Percentiles rank a stretch among this genome's conserved stretches.
These are phyloP conservation scores for Phellopilus nigrolimitatus DNA, from an alignment of 1,284 basidiomycete species.

Conservation along the genomic window DNA sequence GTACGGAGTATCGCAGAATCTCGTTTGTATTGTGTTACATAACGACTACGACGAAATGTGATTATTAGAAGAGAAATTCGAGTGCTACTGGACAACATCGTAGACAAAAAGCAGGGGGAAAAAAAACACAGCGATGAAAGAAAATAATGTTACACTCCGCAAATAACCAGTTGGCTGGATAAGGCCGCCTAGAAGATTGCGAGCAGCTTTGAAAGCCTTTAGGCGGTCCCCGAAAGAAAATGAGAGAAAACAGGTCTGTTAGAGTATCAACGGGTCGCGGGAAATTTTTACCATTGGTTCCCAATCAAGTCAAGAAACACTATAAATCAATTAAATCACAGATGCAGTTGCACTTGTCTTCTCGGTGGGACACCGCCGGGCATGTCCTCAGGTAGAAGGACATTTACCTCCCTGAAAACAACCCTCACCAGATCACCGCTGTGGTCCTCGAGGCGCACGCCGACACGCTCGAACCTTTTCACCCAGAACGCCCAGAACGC, in stretches of 20 bases:
- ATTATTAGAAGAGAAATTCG: too few relatives aligned
- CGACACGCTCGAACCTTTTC: slow-evolving; percentile 13
- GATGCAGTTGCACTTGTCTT: background rate
- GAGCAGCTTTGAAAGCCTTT: too few relatives aligned
- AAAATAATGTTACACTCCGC: background rate
- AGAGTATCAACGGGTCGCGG: too few relatives aligned
- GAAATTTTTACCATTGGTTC: too few relatives aligned
- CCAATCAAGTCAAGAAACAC: background rate
- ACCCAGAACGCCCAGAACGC: slow-evolving; percentile 17
- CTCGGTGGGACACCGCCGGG: background rate
- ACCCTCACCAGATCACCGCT: slow-evolving; percentile 10
- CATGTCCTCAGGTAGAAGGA: slow-evolving; percentile 16
- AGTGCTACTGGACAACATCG: background rate
- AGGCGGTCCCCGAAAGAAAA: too few relatives aligned
- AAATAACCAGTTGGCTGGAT: background rate
- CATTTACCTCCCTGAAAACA: slow-evolving; percentile 13
- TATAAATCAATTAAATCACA: background rate
- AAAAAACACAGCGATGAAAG: background rate
- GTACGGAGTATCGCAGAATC: background rate
- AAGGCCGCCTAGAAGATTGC: too few relatives aligned
- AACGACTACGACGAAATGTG: background rate
- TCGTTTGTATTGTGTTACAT: background rate
- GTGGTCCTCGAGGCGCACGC: slow-evolving; percentile 16
- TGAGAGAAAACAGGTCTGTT: too few relatives aligned
- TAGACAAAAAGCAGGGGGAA: background rate